A percentile compares a stretch with the other conserved stretches of the same genome.
phyloP scores from a whole-genome alignment of 352 stramenopile genomes.

The Globisporangium spiculum region DNA sequence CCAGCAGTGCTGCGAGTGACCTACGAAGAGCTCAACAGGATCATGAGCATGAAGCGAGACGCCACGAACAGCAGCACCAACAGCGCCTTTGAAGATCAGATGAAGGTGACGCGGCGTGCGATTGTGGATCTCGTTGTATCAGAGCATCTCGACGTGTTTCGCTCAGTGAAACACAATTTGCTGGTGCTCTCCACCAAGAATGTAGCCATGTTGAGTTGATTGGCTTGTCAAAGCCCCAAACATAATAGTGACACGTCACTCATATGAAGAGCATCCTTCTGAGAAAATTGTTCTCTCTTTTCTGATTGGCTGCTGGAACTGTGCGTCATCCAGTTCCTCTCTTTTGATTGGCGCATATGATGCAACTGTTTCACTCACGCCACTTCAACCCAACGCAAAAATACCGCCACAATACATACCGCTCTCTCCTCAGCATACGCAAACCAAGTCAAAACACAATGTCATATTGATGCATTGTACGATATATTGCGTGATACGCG shows the following conservation, averaged over 20 bases:
- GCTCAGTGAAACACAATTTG: slow-evolving; percentile 26
- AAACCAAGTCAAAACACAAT: not conserved
- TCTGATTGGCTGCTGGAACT: not conserved
- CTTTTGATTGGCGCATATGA: slow-evolving; percentile 1
- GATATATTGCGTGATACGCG: not conserved
- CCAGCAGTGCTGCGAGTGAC: slow-evolving; percentile 23
- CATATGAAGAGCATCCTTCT: not conserved
- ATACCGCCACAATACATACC: not conserved
- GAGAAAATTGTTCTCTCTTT: not conserved
- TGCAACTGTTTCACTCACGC: not conserved
- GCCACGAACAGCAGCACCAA: not conserved
- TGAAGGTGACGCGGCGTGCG: slow-evolving; percentile 12
- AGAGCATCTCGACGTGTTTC: slow-evolving; percentile 35
- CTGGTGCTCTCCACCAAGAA: slow-evolving; percentile 22
- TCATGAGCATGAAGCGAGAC: not conserved
- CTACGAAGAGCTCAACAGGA: slow-evolving; percentile 15
- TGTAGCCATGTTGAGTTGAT: slow-evolving; percentile 9
- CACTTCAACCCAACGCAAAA: slow-evolving; percentile 12
- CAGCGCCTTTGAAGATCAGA: not conserved
- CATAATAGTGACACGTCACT: not conserved
- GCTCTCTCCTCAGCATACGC: not conserved
- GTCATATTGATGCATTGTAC: not conserved
- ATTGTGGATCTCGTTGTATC: slow-evolving; percentile 22
- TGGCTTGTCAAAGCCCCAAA: not conserved
- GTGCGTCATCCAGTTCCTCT: not conserved